Evolutionary conservation across 108 stramenopile genomes (phyloP).

Genomic region (Discostella stelligeroides): DNA sequence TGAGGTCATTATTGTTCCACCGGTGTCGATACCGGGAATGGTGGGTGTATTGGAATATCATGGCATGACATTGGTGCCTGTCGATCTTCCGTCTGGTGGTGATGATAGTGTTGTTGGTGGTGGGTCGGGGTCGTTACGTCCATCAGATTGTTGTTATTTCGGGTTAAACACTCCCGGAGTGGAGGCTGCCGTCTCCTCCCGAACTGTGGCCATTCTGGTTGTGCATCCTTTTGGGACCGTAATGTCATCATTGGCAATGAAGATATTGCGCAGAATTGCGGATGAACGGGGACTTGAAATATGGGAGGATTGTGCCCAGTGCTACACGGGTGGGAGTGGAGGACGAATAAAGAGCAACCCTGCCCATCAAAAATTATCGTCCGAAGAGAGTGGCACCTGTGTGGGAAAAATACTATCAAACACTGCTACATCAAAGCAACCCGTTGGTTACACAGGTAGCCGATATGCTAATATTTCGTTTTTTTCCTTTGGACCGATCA

Average conservation of each 20-base stretch:
- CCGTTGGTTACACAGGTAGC: constrained; percentile 40
- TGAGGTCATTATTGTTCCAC: constrained; percentile 74
- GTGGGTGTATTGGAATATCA: constrained; percentile 64
- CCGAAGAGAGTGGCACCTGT: not conserved
- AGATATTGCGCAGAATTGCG: constrained; percentile 55
- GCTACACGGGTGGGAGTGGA: constrained; percentile 55
- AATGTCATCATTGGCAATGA: constrained; percentile 18
- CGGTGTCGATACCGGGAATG: constrained; percentile 82
- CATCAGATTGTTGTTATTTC: constrained; percentile 9
- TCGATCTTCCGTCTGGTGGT: constrained; percentile 56
- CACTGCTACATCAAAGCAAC: not conserved
- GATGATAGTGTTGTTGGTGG: not conserved
- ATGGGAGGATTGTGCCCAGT: constrained; percentile 88
- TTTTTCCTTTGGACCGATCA: constrained; percentile 88
- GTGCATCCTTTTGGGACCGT: constrained; percentile 84
- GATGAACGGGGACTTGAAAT: constrained; percentile 56
- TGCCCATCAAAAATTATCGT: constrained; percentile 4
- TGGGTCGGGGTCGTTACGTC: not conserved
- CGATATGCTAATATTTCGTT: constrained; percentile 58
- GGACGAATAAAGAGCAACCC: too few species aligned
- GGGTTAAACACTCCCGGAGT: constrained; percentile 53
- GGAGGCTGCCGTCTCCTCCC: constrained; percentile 51
- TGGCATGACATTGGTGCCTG: constrained; percentile 61
- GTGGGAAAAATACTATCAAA: not conserved
- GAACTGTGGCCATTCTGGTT: constrained; percentile 80